Conservation (phyloP, 2,329 filamentous ascomycete species). For the Volutella citrinella region DNA sequence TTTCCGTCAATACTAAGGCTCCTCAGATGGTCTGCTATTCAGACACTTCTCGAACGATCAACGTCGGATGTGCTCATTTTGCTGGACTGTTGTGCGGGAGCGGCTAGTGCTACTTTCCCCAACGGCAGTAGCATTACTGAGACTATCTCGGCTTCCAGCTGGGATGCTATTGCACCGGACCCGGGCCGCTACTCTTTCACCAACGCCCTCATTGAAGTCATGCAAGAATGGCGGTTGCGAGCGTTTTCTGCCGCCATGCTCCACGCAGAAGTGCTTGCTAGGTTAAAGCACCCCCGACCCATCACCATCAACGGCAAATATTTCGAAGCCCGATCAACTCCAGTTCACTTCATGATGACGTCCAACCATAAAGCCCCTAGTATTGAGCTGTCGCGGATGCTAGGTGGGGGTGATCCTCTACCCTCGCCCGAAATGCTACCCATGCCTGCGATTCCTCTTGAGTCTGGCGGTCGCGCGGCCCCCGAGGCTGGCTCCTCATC, state of each 20-base stretch:
- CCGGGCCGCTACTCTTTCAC: slow-evolving; percentile 60
- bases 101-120: slow-evolving; percentile 57
- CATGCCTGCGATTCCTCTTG: slow-evolving; percentile 15
- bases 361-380: slow-evolving; percentile 57
- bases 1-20: slow-evolving; percentile 5
- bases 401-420: slow-evolving; percentile 22
- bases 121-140: slow-evolving; percentile 58
- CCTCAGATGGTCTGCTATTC: slow-evolving; percentile 56
- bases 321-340: slow-evolving; percentile 56
- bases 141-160: slow-evolving; percentile 60
- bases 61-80: slow-evolving; percentile 56
- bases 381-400: slow-evolving; percentile 49
- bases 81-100: slow-evolving; percentile 58
- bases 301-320: slow-evolving; percentile 56
- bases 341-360: slow-evolving; percentile 63
- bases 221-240: slow-evolving; percentile 53
- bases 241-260: slow-evolving; percentile 60
- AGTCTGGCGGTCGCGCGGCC: slow-evolving; percentile 26
- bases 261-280: slow-evolving; percentile 58
- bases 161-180: slow-evolving; percentile 59
- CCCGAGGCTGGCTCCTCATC: slow-evolving; percentile 20
- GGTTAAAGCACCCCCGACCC: slow-evolving; percentile 56
- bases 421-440: slow-evolving; percentile 18
- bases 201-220: slow-evolving; percentile 55
- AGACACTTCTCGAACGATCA: slow-evolving; percentile 56